A percentile compares a stretch with the other conserved stretches of the same genome.
phyloP scores from a whole-genome alignment of 1,284 basidiomycete genomes.

The Cryptococcus jaspeensis region DNA sequence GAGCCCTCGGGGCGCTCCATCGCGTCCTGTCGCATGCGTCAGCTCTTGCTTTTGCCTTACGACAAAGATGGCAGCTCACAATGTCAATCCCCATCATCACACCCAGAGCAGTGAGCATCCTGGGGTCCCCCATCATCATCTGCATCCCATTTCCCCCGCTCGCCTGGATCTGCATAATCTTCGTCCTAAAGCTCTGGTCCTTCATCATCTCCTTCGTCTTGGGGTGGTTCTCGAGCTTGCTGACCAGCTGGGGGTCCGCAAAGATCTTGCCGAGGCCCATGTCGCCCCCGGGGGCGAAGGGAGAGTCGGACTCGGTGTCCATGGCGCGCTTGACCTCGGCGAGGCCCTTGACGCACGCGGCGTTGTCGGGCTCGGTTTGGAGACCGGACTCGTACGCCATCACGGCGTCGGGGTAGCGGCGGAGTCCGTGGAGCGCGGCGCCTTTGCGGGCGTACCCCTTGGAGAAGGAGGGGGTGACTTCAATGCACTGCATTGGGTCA shows the following conservation, averaged over 20 bases:
- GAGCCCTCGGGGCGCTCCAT: slow-evolving; percentile 83
- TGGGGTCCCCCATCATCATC: slow-evolving; percentile 66
- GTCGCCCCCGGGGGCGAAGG: slow-evolving; percentile 45
- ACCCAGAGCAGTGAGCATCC: slow-evolving; percentile 88
- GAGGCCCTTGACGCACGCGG: slow-evolving; percentile 79
- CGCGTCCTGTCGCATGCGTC: slow-evolving; percentile 58
- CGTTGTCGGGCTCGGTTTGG: slow-evolving; percentile 71
- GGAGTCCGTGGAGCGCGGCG: slow-evolving; percentile 85
- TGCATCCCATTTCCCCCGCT: slow-evolving; percentile 48
- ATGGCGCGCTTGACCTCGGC: slow-evolving; percentile 76
- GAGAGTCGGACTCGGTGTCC: slow-evolving; percentile 36
- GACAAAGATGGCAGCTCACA: slow-evolving; percentile 30
- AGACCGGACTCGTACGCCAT: slow-evolving; percentile 65
- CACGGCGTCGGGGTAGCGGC: slow-evolving; percentile 78
- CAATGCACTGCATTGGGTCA: slow-evolving; percentile 57
- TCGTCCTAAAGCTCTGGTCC: slow-evolving; percentile 76
- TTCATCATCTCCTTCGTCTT: slow-evolving; percentile 78
- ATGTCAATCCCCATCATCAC: slow-evolving; percentile 93
- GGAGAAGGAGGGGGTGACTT: slow-evolving; percentile 76
- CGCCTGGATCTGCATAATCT: slow-evolving; percentile 52
- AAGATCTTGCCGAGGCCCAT: slow-evolving; percentile 74
- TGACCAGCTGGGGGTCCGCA: slow-evolving; percentile 75
- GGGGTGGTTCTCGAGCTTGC: slow-evolving; percentile 81
- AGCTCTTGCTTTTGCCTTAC: background rate
- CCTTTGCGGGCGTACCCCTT: slow-evolving; percentile 94